Evolutionary conservation across 202 grass and related monocot genomes (phyloP), one percentile per base, ranked within the genome.

Genomic region (Panicum hallii): DNA sequence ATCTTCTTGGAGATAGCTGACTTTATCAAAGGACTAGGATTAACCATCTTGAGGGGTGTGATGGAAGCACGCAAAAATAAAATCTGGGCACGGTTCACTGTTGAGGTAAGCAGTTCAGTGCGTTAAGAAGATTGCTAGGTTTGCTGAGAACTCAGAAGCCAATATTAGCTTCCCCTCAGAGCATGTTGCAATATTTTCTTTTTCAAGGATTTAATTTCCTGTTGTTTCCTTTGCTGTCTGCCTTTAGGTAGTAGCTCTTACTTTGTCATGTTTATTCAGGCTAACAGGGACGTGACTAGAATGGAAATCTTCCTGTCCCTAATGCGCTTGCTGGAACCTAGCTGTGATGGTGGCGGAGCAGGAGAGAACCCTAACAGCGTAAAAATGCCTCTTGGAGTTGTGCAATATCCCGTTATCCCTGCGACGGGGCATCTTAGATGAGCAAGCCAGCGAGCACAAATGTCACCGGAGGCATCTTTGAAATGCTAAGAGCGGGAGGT

Each of bases 1-100:
- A 89, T 93, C 82, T 98, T 98, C 82, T 80, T 98, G 86, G 95
- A 95, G 86, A 98, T 98, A 87, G 95, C 95, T 57, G 95, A 98
- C 76, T 95, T 95, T 67, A 93, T 98, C 26, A 95, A 88, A 87
- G 93, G 95, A 58, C 81, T 98, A 57, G 95, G 95, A 83, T 89
- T 98, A 83, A 98, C 95, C 74, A 98, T 98, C 78, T 93, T 98
- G 80, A 92, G 94, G 85, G 95, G 93, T 26, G 91, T 98, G 56
- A 98, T 98, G 93, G 93, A 98, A 92, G 66, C 93, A 49, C 93
- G 87, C 6, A 98, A 92, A 89, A 92, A 79, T 85, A 98, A 95
- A 90, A 90, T 98, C 41, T 98, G 95, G 95, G 95, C 95, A 73
- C 91, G 89, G 12, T 98, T 98, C 78, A 89, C 91, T 47, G 95